phyloP scores from a whole-genome alignment of 768 basidiomycete genomes.

The Leccinum incarnatum region DNA sequence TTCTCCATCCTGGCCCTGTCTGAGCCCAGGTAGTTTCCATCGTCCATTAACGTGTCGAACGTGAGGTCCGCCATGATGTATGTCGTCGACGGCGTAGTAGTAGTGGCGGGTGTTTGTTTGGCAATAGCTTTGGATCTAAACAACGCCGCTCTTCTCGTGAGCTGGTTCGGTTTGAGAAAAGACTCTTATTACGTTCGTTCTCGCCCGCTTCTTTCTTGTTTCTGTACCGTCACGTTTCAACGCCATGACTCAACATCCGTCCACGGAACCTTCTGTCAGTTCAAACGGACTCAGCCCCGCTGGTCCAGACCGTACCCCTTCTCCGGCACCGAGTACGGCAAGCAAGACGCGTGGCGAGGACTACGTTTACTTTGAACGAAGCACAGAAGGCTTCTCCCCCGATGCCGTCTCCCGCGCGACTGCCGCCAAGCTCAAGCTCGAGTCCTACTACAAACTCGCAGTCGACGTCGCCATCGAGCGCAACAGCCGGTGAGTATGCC shows the following conservation, averaged over 20 bases:
- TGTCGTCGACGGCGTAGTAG: neutral
- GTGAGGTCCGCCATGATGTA: slow-evolving; percentile 69
- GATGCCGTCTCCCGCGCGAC: slow-evolving; percentile 87
- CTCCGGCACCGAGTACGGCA: slow-evolving; percentile 31
- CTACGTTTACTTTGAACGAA: slow-evolving; percentile 96
- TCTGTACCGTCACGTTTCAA: neutral
- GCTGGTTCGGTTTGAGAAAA: neutral
- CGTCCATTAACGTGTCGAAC: slow-evolving; percentile 72
- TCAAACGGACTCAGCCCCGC: slow-evolving; percentile 18
- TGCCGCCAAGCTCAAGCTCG: slow-evolving; percentile 93
- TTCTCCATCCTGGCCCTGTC: slow-evolving; percentile 79
- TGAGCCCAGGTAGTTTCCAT: slow-evolving; percentile 70
- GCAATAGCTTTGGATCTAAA: slow-evolving; percentile 33
- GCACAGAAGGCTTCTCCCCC: slow-evolving; percentile 76
- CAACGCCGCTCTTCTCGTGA: slow-evolving; percentile 13
- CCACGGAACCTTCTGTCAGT: slow-evolving; percentile 26
- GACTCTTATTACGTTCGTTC: slow-evolving; percentile 25
- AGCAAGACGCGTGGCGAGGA: slow-evolving; percentile 37
- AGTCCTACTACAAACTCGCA: slow-evolving; percentile 97
- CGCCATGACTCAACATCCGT: slow-evolving; percentile 32
- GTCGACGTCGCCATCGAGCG: slow-evolving; percentile 96
- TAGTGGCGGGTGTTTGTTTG: slow-evolving; percentile 31
- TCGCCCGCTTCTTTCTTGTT: slow-evolving; percentile 5
- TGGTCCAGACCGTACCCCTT: slow-evolving; percentile 28
- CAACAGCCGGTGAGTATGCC: slow-evolving; percentile 71